phyloP scores from a whole-genome alignment of 2,329 filamentous ascomycete genomes.

The Beauveria sp. region DNA sequence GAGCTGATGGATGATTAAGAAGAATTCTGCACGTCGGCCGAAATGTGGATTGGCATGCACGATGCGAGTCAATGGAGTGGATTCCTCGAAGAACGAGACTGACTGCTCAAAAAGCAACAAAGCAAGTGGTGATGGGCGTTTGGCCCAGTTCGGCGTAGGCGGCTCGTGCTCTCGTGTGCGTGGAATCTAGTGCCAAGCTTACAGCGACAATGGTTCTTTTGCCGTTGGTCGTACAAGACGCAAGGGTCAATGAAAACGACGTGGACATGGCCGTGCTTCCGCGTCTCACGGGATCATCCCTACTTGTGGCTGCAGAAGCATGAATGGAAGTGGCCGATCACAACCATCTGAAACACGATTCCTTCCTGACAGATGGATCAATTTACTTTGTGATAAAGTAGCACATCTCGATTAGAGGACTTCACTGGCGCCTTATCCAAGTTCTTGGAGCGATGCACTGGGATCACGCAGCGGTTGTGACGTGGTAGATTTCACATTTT shows the following conservation, averaged over 20 bases:
- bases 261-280: not conserved
- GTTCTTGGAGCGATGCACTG: too few relatives aligned
- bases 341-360: not conserved
- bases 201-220: not conserved
- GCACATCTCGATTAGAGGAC: not conserved
- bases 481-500: too few relatives aligned
- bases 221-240: not conserved
- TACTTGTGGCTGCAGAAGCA: not conserved
- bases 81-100: not conserved
- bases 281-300: not conserved
- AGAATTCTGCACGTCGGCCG: not conserved
- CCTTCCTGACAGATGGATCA: not conserved
- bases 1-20: constrained; percentile 72
- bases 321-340: not conserved
- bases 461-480: too few relatives aligned
- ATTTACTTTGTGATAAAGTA: not conserved
- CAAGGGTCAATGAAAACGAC: too few relatives aligned
- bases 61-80: not conserved
- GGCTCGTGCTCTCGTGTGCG: not conserved
- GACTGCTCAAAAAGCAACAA: not conserved
- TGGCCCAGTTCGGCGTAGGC: not conserved
- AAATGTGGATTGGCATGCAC: not conserved
- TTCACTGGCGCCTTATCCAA: not conserved
- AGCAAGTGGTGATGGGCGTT: not conserved
- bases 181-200: not conserved